phyloP scores from a whole-genome alignment of 2,329 filamentous ascomycete genomes.

The Nemania bipapillata region DNA sequence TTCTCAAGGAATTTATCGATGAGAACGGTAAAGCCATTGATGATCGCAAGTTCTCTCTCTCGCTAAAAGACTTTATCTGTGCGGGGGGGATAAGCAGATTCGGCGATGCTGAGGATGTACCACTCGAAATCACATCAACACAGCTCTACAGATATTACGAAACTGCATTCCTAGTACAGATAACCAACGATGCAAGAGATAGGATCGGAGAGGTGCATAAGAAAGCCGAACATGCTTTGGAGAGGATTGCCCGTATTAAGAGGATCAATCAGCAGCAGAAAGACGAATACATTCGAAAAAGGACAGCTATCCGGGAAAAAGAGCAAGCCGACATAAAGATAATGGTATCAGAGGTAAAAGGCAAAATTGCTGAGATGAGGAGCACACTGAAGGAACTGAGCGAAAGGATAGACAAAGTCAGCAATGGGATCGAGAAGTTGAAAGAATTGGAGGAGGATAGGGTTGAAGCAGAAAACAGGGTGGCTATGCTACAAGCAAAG shows the following conservation, averaged over 20 bases:
- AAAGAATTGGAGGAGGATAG: neutral
- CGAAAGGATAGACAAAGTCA: neutral
- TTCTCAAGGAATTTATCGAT: conserved; percentile 4
- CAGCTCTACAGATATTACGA: conserved; percentile 4
- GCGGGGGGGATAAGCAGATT: neutral
- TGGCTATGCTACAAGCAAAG: neutral
- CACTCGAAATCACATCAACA: conserved; percentile 10
- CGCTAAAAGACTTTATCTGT: conserved; percentile 17
- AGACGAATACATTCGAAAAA: neutral
- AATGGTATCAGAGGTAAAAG: neutral
- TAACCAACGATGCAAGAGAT: neutral
- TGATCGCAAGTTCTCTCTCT: conserved; percentile 5
- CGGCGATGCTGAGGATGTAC: conserved; percentile 12
- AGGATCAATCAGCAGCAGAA: neutral
- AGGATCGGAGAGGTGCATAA: neutral
- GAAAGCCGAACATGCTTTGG: neutral
- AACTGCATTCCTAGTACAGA: neutral
- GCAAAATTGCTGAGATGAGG: conserved; percentile 1
- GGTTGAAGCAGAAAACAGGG: neutral
- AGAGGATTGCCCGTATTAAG: neutral
- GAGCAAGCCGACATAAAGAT: neutral
- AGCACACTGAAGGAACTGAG: neutral
- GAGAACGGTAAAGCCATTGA: neutral
- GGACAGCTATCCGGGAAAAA: neutral
- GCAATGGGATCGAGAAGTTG: neutral